Percentiles rank a stretch among this genome's conserved stretches.
phyloP scores from a whole-genome alignment of 768 basidiomycete genomes.

The Dentipellis sp. region DNA sequence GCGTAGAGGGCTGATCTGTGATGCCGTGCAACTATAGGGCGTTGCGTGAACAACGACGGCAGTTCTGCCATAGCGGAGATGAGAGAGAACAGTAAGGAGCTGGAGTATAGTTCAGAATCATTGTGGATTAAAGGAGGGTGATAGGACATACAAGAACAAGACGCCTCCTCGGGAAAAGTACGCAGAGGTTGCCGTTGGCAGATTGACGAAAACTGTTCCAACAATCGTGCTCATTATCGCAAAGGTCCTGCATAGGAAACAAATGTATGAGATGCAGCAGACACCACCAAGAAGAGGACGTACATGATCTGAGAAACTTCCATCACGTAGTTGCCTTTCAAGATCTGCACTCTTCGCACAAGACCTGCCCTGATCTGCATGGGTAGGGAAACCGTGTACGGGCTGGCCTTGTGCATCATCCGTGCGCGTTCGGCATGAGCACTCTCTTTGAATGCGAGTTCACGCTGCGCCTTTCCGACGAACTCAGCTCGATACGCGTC shows the following conservation, averaged over 20 bases:
- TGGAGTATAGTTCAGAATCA: constrained; percentile 14
- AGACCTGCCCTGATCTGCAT: constrained; percentile 29
- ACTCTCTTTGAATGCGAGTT: constrained; percentile 34
- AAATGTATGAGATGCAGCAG: background rate
- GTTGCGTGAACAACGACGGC: constrained; percentile 43
- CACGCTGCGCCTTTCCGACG: constrained; percentile 35
- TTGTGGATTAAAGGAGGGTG: background rate
- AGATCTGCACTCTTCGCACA: constrained; percentile 26
- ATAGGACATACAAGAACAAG: constrained; percentile 54
- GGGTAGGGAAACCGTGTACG: constrained; percentile 24
- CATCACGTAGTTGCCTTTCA: constrained; percentile 18
- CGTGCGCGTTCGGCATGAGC: constrained; percentile 43
- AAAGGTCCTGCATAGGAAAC: constrained; percentile 41
- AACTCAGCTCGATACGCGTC: constrained; percentile 33
- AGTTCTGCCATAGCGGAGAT: constrained; percentile 58
- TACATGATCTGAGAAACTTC: too few relatives aligned
- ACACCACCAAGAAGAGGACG: background rate
- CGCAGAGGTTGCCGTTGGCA: constrained; percentile 44
- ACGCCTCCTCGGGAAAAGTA: constrained; percentile 72
- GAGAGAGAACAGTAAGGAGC: constrained; percentile 49
- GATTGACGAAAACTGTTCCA: constrained; percentile 56
- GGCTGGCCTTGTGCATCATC: constrained; percentile 28
- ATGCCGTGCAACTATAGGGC: constrained; percentile 51
- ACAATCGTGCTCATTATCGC: constrained; percentile 35
- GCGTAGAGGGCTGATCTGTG: constrained; percentile 53